Conservation (phyloP, 2,329 filamentous ascomycete genomes). For the Rhexocercosporidium sp. region DNA sequence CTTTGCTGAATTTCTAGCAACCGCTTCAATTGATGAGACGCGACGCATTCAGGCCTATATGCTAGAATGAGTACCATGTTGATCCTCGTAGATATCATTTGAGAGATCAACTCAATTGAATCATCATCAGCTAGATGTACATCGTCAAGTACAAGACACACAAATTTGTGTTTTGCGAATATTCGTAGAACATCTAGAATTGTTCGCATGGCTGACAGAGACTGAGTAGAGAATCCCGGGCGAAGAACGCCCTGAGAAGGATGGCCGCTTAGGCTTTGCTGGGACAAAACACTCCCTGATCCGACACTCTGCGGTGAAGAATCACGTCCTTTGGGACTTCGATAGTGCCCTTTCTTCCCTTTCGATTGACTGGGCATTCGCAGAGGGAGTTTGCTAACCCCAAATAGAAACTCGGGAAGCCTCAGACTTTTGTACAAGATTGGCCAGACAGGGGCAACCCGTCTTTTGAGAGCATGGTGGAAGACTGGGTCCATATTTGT, state of each 20-base stretch:
- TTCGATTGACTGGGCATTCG: background rate
- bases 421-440: constrained; percentile 65
- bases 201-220: constrained; percentile 81
- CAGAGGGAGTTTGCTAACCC: constrained; percentile 34
- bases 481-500: constrained; percentile 68
- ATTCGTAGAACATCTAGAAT: constrained; percentile 85
- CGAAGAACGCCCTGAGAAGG: constrained; percentile 65
- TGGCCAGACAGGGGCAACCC: constrained; percentile 67
- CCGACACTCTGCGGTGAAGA: constrained; percentile 19
- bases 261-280: constrained; percentile 48
- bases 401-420: constrained; percentile 72
- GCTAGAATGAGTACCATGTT: constrained; percentile 68
- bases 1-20: constrained; percentile 59
- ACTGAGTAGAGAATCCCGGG: constrained; percentile 62
- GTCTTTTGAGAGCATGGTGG: constrained; percentile 64
- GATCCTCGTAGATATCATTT: constrained; percentile 78
- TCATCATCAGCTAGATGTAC: constrained; percentile 90
- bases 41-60: constrained; percentile 30
- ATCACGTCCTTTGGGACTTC: background rate
- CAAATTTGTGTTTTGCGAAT: constrained; percentile 82
- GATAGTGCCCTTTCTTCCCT: background rate
- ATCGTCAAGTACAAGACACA: constrained; percentile 88
- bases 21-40: constrained; percentile 57
- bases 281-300: background rate
- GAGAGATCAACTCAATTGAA: constrained; percentile 82